Evolutionary conservation across 768 basidiomycete species (phyloP).

Genomic region (Leccinum pellstonianum): DNA sequence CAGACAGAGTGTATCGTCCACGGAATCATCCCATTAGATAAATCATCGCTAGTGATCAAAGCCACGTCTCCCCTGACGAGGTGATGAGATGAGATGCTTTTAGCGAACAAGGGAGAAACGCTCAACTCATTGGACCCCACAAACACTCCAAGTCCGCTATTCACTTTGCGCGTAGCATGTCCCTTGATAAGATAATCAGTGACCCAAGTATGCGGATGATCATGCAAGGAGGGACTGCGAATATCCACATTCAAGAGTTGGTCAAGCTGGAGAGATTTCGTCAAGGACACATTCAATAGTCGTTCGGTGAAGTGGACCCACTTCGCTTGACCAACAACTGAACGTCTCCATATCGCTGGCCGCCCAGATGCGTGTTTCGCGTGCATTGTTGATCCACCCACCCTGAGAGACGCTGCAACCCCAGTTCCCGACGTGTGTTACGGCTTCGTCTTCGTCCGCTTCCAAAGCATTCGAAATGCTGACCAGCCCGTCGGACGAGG

Average conservation of each 20-base stretch:
- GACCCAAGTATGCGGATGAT: conserved; percentile 60
- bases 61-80: conserved; percentile 55
- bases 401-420: conserved; percentile 77
- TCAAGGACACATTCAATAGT: background rate
- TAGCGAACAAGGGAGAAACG: background rate
- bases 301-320: conserved; percentile 24
- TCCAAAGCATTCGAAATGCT: conserved; percentile 70
- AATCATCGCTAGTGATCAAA: conserved; percentile 46
- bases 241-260: conserved; percentile 57
- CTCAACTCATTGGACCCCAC: conserved; percentile 74
- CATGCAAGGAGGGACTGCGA: conserved; percentile 61
- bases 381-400: conserved; percentile 53
- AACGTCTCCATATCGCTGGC: conserved; percentile 96
- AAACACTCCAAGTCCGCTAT: conserved; percentile 49
- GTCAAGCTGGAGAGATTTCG: conserved; percentile 52
- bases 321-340: conserved; percentile 78
- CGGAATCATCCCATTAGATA: conserved; percentile 36
- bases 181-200: conserved; percentile 74
- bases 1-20: conserved; percentile 55
- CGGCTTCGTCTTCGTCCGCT: conserved; percentile 85
- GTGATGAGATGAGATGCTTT: conserved; percentile 1
- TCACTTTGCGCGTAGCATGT: conserved; percentile 27
- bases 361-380: conserved; percentile 63
- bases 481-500: conserved; percentile 82
- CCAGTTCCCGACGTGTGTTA: conserved; percentile 80